Conservation (phyloP, 202 grass and related monocot species). For the Brachypodium distachyon region DNA sequence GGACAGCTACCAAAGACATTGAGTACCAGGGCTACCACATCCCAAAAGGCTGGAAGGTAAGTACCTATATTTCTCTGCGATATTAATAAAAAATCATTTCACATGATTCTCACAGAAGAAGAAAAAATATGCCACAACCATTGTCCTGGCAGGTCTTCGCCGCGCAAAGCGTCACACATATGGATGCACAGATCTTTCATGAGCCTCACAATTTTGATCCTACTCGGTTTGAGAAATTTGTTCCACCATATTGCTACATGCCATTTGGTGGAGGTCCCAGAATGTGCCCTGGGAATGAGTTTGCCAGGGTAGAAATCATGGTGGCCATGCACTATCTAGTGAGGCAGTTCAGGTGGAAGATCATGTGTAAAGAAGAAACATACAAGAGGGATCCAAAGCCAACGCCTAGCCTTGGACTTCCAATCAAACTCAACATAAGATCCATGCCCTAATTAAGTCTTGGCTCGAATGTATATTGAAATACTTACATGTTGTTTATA, state of each 20-base stretch:
- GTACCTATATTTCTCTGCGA: neutral
- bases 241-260: slow-evolving; percentile 29
- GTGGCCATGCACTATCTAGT: slow-evolving; percentile 32
- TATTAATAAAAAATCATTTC: neutral
- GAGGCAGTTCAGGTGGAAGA: slow-evolving; percentile 26
- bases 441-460: neutral
- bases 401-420: slow-evolving; percentile 1
- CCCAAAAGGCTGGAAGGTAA: slow-evolving; percentile 32
- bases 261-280: slow-evolving; percentile 34
- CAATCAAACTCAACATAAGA: slow-evolving; percentile 9
- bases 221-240: slow-evolving; percentile 13
- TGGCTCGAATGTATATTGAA: no score
- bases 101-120: neutral
- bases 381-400: slow-evolving; percentile 25
- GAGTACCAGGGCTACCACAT: slow-evolving; percentile 28
- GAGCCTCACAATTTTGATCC: slow-evolving; percentile 24
- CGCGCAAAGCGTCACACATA: slow-evolving; percentile 29
- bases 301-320: slow-evolving; percentile 24
- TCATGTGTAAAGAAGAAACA: neutral
- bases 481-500: no score
- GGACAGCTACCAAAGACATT: slow-evolving; percentile 21
- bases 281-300: slow-evolving; percentile 33
- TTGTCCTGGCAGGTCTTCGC: slow-evolving; percentile 4
- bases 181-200: slow-evolving; percentile 25
- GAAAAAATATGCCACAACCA: neutral